These are phyloP conservation scores for Cordyceps sp. DNA, from an alignment of 2,329 filamentous ascomycete genomes.

Conservation along the genomic window DNA sequence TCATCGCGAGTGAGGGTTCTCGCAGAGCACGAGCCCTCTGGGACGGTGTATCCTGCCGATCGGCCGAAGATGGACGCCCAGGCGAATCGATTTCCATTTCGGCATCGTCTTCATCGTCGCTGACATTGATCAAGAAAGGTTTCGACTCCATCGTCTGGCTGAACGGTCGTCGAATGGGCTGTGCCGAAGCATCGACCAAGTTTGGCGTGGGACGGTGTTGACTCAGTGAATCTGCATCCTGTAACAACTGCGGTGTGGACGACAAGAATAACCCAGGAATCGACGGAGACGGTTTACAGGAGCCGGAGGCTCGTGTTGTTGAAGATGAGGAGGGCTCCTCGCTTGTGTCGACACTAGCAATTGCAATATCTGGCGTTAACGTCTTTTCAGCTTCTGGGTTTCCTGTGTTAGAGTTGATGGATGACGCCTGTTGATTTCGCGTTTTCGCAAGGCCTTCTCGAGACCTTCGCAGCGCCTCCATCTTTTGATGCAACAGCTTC, in stretches of 20 bases:
- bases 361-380: slow-evolving; percentile 1
- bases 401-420: background rate
- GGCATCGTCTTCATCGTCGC: slow-evolving; percentile 51
- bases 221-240: slow-evolving; percentile 5
- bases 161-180: slow-evolving; percentile 41
- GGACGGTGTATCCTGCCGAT: slow-evolving; percentile 13
- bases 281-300: slow-evolving; percentile 4
- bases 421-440: background rate
- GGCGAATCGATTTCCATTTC: slow-evolving; percentile 51
- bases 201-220: slow-evolving; percentile 46
- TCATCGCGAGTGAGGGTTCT: slow-evolving; percentile 26
- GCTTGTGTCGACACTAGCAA: background rate
- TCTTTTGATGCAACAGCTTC: slow-evolving; percentile 55
- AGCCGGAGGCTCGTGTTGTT: background rate
- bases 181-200: slow-evolving; percentile 39
- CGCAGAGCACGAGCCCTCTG: slow-evolving; percentile 21
- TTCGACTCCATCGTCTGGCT: slow-evolving; percentile 40
- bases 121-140: slow-evolving; percentile 68
- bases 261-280: slow-evolving; percentile 22
- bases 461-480: slow-evolving; percentile 54
- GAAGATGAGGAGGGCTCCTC: too few relatives aligned
- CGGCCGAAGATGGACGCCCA: slow-evolving; percentile 21
- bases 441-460: slow-evolving; percentile 25
- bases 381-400: slow-evolving; percentile 1
- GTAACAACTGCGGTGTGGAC: slow-evolving; percentile 9